Evolutionary conservation across 257 asterid species (phyloP), one percentile per base, ranked within the genome.

Genomic region (Buddleja alternifolia): DNA sequence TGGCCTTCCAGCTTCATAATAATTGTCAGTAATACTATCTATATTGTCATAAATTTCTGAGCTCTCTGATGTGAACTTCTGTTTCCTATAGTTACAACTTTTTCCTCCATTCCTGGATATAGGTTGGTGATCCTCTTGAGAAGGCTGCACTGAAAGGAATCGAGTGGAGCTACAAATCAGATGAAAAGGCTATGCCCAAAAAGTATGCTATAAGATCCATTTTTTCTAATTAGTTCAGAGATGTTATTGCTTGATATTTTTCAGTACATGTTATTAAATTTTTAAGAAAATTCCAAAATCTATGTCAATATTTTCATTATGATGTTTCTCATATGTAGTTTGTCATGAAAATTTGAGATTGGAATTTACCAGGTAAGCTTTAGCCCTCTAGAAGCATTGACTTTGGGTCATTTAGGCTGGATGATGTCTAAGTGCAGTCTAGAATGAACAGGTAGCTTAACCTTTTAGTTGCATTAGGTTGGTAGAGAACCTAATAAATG

Each of bases 41-140:
- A 4, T 51, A 12, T 20, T 41, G 59, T 65, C n/a, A n/a, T n/a
- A n/a, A n/a, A n/a, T n/a, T n/a, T n/a, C n/a, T n/a, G n/a, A n/a
- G n/a, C n/a, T n/a, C n/a, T n/a, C n/a, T n/a, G n/a, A n/a, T n/a
- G n/a, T n/a, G n/a, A n/a, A n/a, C n/a, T n/a, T n/a, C n/a, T n/a
- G 51, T 70, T 14, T 36, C 57, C 56, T 80, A 39, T 23, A 60
- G 46, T 63, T 17, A 71, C 60, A 37, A 54, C 52, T 60, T 64
- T 60, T 7, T 4, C 59, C 47, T 68, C 47, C 17, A 59, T 39
- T 63, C 67, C 70, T 80, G 39, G 61, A 60, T 81, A 71, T 81
- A 93, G 99, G 99, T 93, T 69, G 99, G 99, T n/a, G 99, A 93
- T 83, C 99, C 99, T 71, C 97, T 93, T 79, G 99, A 93, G 82